Base-by-base conservation (phyloP, 108 stramenopile genomes). In the Pseudonitzschia delicatissima region DNA sequence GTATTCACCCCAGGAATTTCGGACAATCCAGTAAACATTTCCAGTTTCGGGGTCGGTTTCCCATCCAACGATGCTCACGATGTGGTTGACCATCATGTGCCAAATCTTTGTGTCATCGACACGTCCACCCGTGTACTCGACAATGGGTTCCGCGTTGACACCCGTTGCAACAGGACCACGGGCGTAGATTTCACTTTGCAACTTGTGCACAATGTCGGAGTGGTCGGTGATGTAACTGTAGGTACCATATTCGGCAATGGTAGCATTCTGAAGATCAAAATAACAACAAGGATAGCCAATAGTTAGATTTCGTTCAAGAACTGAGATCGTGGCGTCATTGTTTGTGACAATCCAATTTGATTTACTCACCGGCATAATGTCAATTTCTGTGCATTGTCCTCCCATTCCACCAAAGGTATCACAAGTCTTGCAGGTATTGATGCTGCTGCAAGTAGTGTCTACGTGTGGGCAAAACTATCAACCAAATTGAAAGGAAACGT, bases 111-210 rank as follows among this genome's bases (percentile, higher is more conserved):
- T 71, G 68, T 93, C 69, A 57, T 93, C 79, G 1, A 61, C 60
- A 20, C 60, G 60, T 40, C 96, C 94, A 21, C 86, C 83, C 45
- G 76, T 68, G 62, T 90, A 88, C 60, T 88, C 66, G 31, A 95
- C 78, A 13, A 88, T 72, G 36, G 87, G 87, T 63, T 90, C 77
- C 9, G 87, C 53, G 29, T 66, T 64, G 63, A 98, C 81, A 12
- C 87, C 90, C 40, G 91, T 91, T 2, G 74, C 74, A 48, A 76
- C 63, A 32, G 74, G 74, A n/a, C 74, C 97, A 27, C 95, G 87
- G 21, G 88, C 90, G 71, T 88, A 95, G 44, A 98, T 95, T 77
- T 98, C 97, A 4, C 87, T 84, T 85, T 88, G 90, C 45, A 95
- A 86, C 42, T 83, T 83, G 64, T 85, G 79, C 13, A 77, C 78